A percentile compares a stretch with the other conserved stretches of the same genome.
These are phyloP conservation scores for Combretum micranthum DNA, from an alignment of 345 rosid genomes.

Conservation along the genomic window DNA sequence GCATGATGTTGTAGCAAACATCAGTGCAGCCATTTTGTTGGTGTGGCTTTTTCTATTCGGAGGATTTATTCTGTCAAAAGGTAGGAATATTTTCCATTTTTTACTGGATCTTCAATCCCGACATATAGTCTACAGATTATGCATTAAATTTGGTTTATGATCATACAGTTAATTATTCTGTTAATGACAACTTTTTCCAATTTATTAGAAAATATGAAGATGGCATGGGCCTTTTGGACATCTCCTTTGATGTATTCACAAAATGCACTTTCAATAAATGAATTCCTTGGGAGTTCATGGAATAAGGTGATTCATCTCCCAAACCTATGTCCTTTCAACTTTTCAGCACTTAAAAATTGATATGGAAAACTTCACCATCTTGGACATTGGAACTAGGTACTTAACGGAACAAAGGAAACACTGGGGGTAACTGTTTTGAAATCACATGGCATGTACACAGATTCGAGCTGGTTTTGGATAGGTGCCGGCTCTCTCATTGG, in stretches of 20 bases:
- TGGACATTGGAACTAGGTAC: neutral
- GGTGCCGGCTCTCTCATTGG: conserved; percentile 35
- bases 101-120: neutral
- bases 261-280: conserved; percentile 41
- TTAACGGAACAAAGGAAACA: conserved; percentile 14
- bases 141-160: too few species aligned
- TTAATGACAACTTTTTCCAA: too few species aligned
- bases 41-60: conserved; percentile 31
- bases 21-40: conserved; percentile 25
- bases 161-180: too few species aligned
- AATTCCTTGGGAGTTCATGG: conserved; percentile 54
- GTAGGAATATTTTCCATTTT: conserved; percentile 13
- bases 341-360: neutral
- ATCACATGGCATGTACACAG: conserved; percentile 33
- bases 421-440: conserved; percentile 38
- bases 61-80: conserved; percentile 34
- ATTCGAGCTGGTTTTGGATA: conserved; percentile 59
- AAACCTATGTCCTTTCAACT: too few species aligned
- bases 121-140: neutral
- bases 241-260: conserved; percentile 63
- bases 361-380: neutral
- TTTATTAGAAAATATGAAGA: conserved; percentile 34
- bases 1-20: conserved; percentile 34
- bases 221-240: conserved; percentile 53
- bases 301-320: conserved; percentile 22